A percentile compares a stretch with the other conserved stretches of the same genome.
Evolutionary conservation across 257 asterid species (phyloP).

Genomic region (Lantana camara): DNA sequence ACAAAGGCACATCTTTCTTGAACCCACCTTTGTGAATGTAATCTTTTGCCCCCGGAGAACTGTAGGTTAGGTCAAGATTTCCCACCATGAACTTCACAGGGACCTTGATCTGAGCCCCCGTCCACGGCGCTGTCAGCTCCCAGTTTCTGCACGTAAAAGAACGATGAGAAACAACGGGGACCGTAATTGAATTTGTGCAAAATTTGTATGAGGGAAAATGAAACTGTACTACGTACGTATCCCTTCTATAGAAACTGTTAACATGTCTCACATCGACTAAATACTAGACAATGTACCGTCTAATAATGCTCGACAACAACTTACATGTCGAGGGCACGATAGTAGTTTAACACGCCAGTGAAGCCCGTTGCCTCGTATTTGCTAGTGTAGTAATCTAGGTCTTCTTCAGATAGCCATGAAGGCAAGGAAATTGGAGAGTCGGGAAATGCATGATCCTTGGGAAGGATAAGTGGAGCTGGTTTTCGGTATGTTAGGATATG

Average conservation of each 20-base stretch:
- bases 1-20: conserved; percentile 57
- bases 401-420: conserved; percentile 53
- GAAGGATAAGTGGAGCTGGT: conserved; percentile 56
- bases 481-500: conserved; percentile 40
- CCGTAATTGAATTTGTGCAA: no score
- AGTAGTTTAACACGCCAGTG: conserved; percentile 66
- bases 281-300: no score
- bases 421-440: conserved; percentile 47
- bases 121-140: conserved; percentile 77
- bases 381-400: conserved; percentile 50
- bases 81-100: conserved; percentile 74
- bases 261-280: no score
- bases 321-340: conserved; percentile 65
- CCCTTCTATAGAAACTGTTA: no score
- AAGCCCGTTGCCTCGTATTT: conserved; percentile 62
- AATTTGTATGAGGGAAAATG: no score
- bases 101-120: conserved; percentile 47
- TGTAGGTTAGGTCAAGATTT: conserved; percentile 62
- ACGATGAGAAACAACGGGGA: no score
- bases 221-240: no score
- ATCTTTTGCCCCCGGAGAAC: conserved; percentile 62
- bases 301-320: no score
- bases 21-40: conserved; percentile 70
- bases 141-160: conserved; percentile 52
- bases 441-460: conserved; percentile 45